Base-by-base conservation (phyloP, 352 stramenopile species). In the Elongisporangium undulatum region DNA sequence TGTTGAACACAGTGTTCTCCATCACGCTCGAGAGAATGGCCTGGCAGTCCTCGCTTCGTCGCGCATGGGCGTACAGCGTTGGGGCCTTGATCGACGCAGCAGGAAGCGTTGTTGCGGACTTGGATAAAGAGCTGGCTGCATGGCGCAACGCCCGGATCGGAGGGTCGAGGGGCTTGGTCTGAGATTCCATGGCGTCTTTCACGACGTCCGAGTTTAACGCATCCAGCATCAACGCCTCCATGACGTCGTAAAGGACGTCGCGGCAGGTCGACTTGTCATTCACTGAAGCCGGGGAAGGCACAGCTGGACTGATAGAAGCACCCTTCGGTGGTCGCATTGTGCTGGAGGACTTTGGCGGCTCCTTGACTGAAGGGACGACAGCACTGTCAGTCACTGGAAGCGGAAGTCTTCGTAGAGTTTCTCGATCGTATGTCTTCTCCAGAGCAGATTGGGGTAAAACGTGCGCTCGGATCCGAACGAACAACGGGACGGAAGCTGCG, bases 1-100 rank as follows among this genome's bases (percentile, higher is more conserved):
- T 72, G 64, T 93, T 92, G 56, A 83, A 73, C 48, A 92, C 77
- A 1, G 85, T 90, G 64, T 94, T 94, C 51, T 94, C 85, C 53
- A 92, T 69, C 38, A 94, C 67, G 34, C 38, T 74, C 0, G 69
- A 24, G 10, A 87, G 59, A 61, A 93, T 91, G 13, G 73, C 63
- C 22, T 86, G 79, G 38, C 84, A 92, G 56, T 92, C 81, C 19
- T 86, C 71, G 51, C 77, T 76, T 52, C 77, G 65, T 3, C 79
- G 66, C 2, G 72, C 73, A 22, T 62, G 56, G 0, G 62, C 64
- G 45, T 68, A 73, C 45, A 74, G 53, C 39, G 59, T 62, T 6
- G 55, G 45, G 1, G 41, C 48, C n/a, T 59, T 55, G 56, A 39
- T 15, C 55, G 45, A 29, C 26, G 24, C 29, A 58, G 10, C 54